Conservation (phyloP, 2,329 filamentous ascomycete species). For the Cercospora citrullina region DNA sequence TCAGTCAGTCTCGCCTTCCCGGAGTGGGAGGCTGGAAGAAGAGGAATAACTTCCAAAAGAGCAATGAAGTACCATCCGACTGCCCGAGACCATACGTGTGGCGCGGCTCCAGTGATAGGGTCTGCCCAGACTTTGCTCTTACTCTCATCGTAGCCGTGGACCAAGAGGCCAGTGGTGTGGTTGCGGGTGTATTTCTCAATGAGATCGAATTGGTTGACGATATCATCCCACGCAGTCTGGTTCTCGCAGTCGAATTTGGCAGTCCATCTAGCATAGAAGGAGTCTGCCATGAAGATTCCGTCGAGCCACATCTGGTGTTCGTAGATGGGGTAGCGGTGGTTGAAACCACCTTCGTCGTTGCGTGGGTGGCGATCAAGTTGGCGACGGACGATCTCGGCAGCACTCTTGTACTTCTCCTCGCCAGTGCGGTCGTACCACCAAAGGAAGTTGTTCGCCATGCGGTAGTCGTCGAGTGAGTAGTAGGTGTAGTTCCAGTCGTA, state of each 20-base stretch:
- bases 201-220: conserved; percentile 40
- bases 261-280: conserved; percentile 44
- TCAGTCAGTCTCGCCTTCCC: conserved; percentile 37
- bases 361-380: conserved; percentile 36
- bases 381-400: conserved; percentile 26
- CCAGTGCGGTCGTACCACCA: conserved; percentile 28
- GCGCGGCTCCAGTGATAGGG: conserved; percentile 51
- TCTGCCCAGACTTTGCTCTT: conserved; percentile 56
- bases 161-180: conserved; percentile 46
- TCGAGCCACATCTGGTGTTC: conserved; percentile 56
- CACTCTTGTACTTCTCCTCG: conserved; percentile 28
- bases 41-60: conserved; percentile 49
- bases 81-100: conserved; percentile 55
- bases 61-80: conserved; percentile 58
- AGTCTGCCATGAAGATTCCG: conserved; percentile 52
- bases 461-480: conserved; percentile 46
- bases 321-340: conserved; percentile 43
- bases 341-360: conserved; percentile 34
- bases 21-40: conserved; percentile 42
- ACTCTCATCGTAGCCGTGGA: conserved; percentile 57
- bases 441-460: conserved; percentile 35
- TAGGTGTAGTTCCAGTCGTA: conserved; percentile 49
- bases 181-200: conserved; percentile 50
- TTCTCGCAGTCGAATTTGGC: conserved; percentile 24
- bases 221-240: conserved; percentile 36